phyloP scores from a whole-genome alignment of 2,329 filamentous ascomycete species.

The Hyphodiscus sp. region DNA sequence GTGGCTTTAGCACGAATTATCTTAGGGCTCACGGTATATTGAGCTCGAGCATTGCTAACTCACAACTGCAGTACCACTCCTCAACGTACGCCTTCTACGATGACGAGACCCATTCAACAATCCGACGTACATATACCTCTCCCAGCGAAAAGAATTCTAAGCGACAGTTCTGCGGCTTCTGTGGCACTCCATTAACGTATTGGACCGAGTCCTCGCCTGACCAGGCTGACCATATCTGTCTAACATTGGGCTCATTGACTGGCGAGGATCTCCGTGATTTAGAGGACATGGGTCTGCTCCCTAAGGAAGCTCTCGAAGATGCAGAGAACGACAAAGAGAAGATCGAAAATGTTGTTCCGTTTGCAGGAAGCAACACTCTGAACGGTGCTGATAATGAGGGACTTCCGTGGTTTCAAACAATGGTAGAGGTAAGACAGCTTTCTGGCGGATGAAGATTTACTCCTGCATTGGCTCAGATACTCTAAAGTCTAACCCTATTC shows the following conservation, averaged over 20 bases:
- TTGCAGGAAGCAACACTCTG: background rate
- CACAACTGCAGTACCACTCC: constrained; percentile 53
- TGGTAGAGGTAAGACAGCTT: constrained; percentile 51
- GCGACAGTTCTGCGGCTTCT: constrained; percentile 85
- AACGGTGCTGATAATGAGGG: constrained; percentile 37
- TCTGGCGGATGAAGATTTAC: background rate
- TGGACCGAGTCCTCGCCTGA: constrained; percentile 69
- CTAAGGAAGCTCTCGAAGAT: constrained; percentile 37
- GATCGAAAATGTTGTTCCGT: constrained; percentile 22
- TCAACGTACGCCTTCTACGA: constrained; percentile 68
- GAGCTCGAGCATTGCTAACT: no score
- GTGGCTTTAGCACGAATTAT: no score
- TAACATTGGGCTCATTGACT: constrained; percentile 72
- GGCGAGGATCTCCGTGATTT: constrained; percentile 65
- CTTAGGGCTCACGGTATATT: no score
- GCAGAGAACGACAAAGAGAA: constrained; percentile 25
- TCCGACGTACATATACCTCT: constrained; percentile 61
- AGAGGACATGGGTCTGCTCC: constrained; percentile 69
- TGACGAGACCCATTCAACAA: constrained; percentile 65
- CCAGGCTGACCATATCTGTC: constrained; percentile 72
- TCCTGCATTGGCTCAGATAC: background rate
- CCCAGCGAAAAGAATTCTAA: constrained; percentile 48
- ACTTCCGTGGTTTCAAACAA: constrained; percentile 78
- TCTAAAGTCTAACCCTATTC: background rate
- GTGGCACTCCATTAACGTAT: constrained; percentile 76